Percentiles rank a stretch among this genome's conserved stretches.
Conservation (phyloP, 2,329 filamentous ascomycete genomes). For the Talaromyces funiculosus region DNA sequence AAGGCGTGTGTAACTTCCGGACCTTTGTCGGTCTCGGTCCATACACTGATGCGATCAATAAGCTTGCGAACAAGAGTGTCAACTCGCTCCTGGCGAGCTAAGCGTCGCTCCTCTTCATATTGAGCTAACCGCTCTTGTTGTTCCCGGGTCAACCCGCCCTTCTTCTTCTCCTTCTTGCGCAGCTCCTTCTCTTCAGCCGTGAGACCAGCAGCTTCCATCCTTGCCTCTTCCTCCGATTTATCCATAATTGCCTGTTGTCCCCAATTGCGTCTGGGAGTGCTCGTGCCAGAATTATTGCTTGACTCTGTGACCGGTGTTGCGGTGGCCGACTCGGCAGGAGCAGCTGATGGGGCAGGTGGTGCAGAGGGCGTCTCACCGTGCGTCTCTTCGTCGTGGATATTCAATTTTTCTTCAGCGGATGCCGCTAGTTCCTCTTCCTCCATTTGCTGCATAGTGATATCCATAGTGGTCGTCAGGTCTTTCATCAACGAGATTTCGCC, state of each 20-base stretch:
- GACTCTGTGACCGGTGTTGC: slow-evolving; percentile 32
- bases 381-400: slow-evolving; percentile 42
- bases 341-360: not conserved
- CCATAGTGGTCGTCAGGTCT: slow-evolving; percentile 95
- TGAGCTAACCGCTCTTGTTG: slow-evolving; percentile 87
- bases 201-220: slow-evolving; percentile 58
- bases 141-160: slow-evolving; percentile 78
- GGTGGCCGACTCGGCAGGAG: slow-evolving; percentile 11
- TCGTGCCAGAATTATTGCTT: slow-evolving; percentile 34
- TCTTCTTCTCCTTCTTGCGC: slow-evolving; percentile 81
- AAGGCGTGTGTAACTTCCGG: slow-evolving; percentile 80
- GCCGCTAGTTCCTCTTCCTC: slow-evolving; percentile 62
- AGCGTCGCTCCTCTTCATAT: slow-evolving; percentile 78
- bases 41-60: slow-evolving; percentile 81
- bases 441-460: slow-evolving; percentile 81
- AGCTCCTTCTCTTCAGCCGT: slow-evolving; percentile 70
- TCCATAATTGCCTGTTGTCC: slow-evolving; percentile 85
- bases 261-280: slow-evolving; percentile 52
- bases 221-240: slow-evolving; percentile 71
- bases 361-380: slow-evolving; percentile 24
- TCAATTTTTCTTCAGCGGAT: slow-evolving; percentile 44
- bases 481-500: slow-evolving; percentile 99
- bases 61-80: slow-evolving; percentile 79
- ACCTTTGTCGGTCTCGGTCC: slow-evolving; percentile 95
- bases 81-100: slow-evolving; percentile 82